Base-by-base conservation (phyloP, 176 grass and related monocot species). In the Secale cereale region DNA sequence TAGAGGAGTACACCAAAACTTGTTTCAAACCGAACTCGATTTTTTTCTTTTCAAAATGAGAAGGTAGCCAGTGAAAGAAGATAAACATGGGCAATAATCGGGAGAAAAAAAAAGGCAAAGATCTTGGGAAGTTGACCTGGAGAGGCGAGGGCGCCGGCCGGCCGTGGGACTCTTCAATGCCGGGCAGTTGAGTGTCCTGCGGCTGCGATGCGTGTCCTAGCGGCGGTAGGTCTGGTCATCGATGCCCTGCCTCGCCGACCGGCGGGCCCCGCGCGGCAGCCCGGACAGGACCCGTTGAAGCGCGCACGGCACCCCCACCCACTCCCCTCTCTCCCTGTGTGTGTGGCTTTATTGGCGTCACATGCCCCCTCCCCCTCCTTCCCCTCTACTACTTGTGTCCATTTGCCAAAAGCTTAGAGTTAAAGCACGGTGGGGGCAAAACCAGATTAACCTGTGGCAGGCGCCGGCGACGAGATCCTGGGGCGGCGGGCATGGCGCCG, bases 291-390 rank as follows among this genome's bases (percentile, higher is more conserved):
- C 72, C 78, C 56, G 65, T 82, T 80, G 67, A 80, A 91, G 84
- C 76, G 81, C 61, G 68, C 85, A 83, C 85, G 89, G 85, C 85
- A 87, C 80, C 52, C 52, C 80, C 75, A 80, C 75, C 85, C 32
- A 20, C 59, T 26, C 43, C 19, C 25, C 52, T 4, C 70, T 29
- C 41, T 43, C 60, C 41, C 23, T 33, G 10, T 11, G 88, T 60
- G 89, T 39, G 88, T 83, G 84, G 66, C 59, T 74, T 84, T 90
- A 84, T 76, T 84, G 85, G 89, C 76, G 76, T 87, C 89, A 87
- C 85, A 80, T 87, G 85, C 70, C 45, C 43, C 19, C 40, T 8
- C 50, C 43, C 37, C 33, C 76, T 74, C 59, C 41, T 22, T 72
- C 76, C 57, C 59, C 48, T 4, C 48, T 57, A 10, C 81, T 17